Evolutionary conservation across 306 rosid species (phyloP), one percentile per base, ranked within the genome.

Genomic region (Pyrus communis): DNA sequence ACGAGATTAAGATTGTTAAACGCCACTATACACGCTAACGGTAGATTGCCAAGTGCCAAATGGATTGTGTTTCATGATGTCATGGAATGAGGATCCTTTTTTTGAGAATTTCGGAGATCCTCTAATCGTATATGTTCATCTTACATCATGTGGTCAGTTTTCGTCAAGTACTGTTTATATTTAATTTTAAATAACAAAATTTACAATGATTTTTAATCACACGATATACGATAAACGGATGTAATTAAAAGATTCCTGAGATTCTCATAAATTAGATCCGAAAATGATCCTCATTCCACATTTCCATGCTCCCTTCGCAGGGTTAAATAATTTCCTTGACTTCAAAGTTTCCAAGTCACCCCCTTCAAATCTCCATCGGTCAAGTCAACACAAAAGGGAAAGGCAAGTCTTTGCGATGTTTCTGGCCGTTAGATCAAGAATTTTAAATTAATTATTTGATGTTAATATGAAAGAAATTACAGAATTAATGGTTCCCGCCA

Each of bases 1-100:
- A 13, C 4, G 2, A 45, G 6, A 45, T 11, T 45, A 4, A 13
- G 17, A 45, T 45, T 45, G 52, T 45, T 45, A 45, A 17, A 19
- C 1, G 4, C 10, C 40, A 30, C 21, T 52, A 25, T 7, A 38
- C 67, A 22, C 55, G 62, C 28, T 18, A 4, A 52, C 13, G 2
- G n/a, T 28, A 17, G 43, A 62, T 2, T 28, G 78, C 70, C 78
- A 62, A 74, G 45, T 59, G 59, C 70, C 78, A 62, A 74, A 61
- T 59, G 69, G 4, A 45, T 43, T 10, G 40, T 15, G 17, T 15
- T 4, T 49, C 55, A 5, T 4, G 7, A 49, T 46, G 19, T 67
- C 49, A 33, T 66, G 3, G 15, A 3, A 33, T 33, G 38, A 5
- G 43, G 43, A 40, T 40, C 3, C 11, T 40, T 0, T 40, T 40